A percentile compares a stretch with the other conserved stretches of the same genome.
phyloP scores from a whole-genome alignment of 2,329 filamentous ascomycete genomes.

The Gaeumannomyces tritici region DNA sequence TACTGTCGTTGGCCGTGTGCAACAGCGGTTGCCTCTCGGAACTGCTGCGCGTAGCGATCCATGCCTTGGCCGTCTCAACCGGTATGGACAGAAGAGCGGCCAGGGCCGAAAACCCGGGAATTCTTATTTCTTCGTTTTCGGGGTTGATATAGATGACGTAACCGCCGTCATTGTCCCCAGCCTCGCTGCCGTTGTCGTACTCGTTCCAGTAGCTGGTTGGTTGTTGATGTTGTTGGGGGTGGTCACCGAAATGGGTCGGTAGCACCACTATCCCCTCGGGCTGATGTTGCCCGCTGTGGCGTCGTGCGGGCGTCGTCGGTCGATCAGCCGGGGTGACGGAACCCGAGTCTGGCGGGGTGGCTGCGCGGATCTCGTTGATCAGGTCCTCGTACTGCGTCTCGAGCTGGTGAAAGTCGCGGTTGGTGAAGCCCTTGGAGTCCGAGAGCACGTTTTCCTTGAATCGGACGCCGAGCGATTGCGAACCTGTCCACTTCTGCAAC shows the following conservation, averaged over 20 bases:
- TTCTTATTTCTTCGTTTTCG: conserved; percentile 41
- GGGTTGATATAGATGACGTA: conserved; percentile 72
- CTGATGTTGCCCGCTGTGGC: conserved; percentile 10
- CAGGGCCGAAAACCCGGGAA: conserved; percentile 55
- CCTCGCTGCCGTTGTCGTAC: conserved; percentile 72
- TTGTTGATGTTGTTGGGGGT: conserved; percentile 8
- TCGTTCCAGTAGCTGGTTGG: conserved; percentile 68
- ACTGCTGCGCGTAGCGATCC: conserved; percentile 28
- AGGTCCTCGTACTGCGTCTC: conserved; percentile 41
- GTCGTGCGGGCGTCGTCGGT: conserved; percentile 9
- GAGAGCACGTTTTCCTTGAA: conserved; percentile 59
- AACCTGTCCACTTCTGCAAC: conserved; percentile 71
- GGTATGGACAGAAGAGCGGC: conserved; percentile 39
- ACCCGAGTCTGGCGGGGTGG: conserved; percentile 28
- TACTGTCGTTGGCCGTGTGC: not conserved
- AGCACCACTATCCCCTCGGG: conserved; percentile 6
- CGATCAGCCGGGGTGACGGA: conserved; percentile 20
- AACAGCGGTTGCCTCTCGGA: conserved; percentile 12
- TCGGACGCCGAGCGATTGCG: conserved; percentile 50
- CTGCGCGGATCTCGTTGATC: conserved; percentile 33
- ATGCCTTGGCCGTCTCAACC: conserved; percentile 39
- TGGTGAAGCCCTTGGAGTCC: conserved; percentile 60
- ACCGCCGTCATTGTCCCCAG: conserved; percentile 44
- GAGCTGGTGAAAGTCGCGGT: conserved; percentile 50
- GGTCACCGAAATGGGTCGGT: not conserved